These are phyloP conservation scores for Sporodiniella umbellata DNA, from an alignment of 371 early-diverging fungal genomes.

Conservation along the genomic window DNA sequence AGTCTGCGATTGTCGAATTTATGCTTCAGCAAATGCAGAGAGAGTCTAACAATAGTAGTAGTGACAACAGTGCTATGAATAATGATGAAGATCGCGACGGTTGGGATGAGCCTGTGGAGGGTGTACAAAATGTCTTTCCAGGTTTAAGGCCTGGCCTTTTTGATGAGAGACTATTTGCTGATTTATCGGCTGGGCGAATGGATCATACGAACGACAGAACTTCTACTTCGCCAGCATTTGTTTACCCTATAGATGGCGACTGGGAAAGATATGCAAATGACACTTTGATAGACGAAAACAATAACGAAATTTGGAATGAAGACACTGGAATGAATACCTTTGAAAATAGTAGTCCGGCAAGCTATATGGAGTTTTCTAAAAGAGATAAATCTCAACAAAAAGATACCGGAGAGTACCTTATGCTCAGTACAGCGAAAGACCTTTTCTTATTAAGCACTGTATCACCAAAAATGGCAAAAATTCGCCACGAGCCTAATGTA, in stretches of 20 bases:
- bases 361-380: slow-evolving; percentile 1
- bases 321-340: background rate
- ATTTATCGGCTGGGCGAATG: background rate
- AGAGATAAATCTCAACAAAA: slow-evolving; percentile 1
- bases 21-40: background rate
- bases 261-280: background rate
- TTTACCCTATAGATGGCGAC: slow-evolving; percentile 1
- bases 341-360: background rate
- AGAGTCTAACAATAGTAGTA: background rate
- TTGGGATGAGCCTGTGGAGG: background rate
- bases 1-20: background rate
- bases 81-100: background rate
- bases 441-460: slow-evolving; percentile 20
- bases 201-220: background rate
- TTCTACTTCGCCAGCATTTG: background rate
- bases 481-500: slow-evolving; percentile 25
- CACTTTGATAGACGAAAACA: background rate
- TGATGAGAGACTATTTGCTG: background rate
- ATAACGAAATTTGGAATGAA: background rate
- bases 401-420: slow-evolving; percentile 21
- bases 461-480: slow-evolving; percentile 20
- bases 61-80: background rate
- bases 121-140: background rate
- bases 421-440: slow-evolving; percentile 36
- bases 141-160: background rate